Base-by-base conservation (phyloP, 495 filamentous ascomycete genomes). In the Lentithecium fluviatile region DNA sequence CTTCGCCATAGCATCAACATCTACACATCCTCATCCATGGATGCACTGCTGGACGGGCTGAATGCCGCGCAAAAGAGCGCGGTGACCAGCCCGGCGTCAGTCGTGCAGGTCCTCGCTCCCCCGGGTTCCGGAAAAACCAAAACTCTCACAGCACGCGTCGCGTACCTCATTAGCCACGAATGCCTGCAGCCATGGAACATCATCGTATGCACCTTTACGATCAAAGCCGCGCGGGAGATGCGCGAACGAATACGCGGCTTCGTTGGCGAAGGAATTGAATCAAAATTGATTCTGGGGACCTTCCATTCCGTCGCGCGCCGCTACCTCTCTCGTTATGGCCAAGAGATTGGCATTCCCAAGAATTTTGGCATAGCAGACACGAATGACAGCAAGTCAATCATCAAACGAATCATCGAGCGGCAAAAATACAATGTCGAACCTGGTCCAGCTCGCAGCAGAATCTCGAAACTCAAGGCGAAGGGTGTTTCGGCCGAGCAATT, bases 211-310 rank as follows among this genome's bases (percentile, higher is more conserved):
- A 99, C 95, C 0, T 99, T 99, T 71, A 99, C 95, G 2, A 89
- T 96, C 71, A 99, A 97, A 73, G 94, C 94, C 3, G 89, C 94
- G 17, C 85, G 88, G 17, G 95, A 99, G 74, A 99, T 99, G 95
- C 90, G 90, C 60, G 84, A 90, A 67, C 83, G 95, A 23, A 85
- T 99, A 34, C 83, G 85, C 0, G 85, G 83, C 58, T 78, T 94
- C 12, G 79, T 97, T 19, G 91, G 91, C 2, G 83, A 89, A 65
- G 87, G 84, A 1, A 73, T 88, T 25, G 90, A 93, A 73, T 85
- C 80, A 45, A 88, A 85, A 64, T 75, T 99, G 56, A 82, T 96
- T 40, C 77, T 99, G 12, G 95, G 95, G 13, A 99, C 95, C 10
- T 99, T 99, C 66, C 95, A 99, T 74, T 95, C 91, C 46, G 90